Conservation (phyloP, 768 basidiomycete genomes). For the Pisolithus microcarpus region DNA sequence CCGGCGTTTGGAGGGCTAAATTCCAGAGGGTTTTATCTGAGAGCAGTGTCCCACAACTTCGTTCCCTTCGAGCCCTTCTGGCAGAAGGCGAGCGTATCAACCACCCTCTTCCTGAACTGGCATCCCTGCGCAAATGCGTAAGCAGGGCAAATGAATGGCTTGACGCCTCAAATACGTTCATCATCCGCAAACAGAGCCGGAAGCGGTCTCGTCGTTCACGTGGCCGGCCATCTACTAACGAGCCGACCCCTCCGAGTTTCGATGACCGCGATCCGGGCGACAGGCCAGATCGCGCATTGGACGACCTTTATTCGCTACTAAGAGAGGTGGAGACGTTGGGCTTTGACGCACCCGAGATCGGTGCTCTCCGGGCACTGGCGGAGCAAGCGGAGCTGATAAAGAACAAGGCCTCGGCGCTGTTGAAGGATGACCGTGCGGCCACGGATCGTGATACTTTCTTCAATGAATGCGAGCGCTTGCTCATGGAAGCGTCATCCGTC, state of each 20-base stretch:
- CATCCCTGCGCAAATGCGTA: slow-evolving; percentile 71
- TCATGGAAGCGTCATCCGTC: slow-evolving; percentile 63
- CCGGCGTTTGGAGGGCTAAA: slow-evolving; percentile 68
- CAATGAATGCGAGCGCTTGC: slow-evolving; percentile 62
- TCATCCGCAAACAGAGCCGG: slow-evolving; percentile 71
- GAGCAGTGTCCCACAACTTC: slow-evolving; percentile 64
- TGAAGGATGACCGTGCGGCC: slow-evolving; percentile 36
- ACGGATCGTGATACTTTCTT: slow-evolving; percentile 52
- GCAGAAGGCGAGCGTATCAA: slow-evolving; percentile 87
- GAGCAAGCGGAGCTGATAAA: slow-evolving; percentile 61
- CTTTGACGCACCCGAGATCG: slow-evolving; percentile 78
- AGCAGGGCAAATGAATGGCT: slow-evolving; percentile 80
- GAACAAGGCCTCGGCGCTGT: slow-evolving; percentile 44
- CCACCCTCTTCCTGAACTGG: slow-evolving; percentile 64
- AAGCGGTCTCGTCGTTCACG: slow-evolving; percentile 66
- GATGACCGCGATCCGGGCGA: slow-evolving; percentile 51
- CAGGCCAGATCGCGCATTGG: slow-evolving; percentile 62
- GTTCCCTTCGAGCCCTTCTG: slow-evolving; percentile 72
- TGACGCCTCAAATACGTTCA: slow-evolving; percentile 73
- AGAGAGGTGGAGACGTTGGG: slow-evolving; percentile 70
- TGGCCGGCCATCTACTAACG: slow-evolving; percentile 43
- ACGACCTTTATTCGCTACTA: slow-evolving; percentile 64
- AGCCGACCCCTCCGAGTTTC: slow-evolving; percentile 28
- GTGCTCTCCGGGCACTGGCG: slow-evolving; percentile 44
- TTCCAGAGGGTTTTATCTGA: slow-evolving; percentile 60